These are phyloP conservation scores for Xylaria intraflava DNA, from an alignment of 495 filamentous ascomycete species.

Conservation along the genomic window DNA sequence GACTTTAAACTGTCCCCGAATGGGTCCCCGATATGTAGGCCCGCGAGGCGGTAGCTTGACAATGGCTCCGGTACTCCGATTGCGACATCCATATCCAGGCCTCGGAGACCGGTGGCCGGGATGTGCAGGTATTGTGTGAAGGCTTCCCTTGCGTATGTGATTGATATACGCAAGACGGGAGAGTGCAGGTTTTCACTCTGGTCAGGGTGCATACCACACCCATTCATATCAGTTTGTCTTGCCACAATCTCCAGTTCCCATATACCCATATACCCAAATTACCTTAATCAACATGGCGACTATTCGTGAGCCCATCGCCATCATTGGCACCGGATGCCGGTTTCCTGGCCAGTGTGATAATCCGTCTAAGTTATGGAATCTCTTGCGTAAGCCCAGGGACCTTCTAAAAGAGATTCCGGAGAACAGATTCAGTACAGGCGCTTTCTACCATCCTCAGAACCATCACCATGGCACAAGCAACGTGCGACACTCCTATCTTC, in stretches of 20 bases:
- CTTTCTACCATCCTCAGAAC: neutral
- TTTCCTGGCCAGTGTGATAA: slow-evolving; percentile 38
- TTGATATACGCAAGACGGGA: neutral
- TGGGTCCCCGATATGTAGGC: neutral
- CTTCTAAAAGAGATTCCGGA: neutral
- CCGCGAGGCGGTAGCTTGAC: neutral
- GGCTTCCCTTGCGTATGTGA: neutral
- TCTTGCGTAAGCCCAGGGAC: neutral
- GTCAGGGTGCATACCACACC: no score
- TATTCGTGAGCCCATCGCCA: slow-evolving; percentile 25
- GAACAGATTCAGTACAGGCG: neutral
- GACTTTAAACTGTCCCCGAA: neutral
- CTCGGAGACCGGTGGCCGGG: neutral
- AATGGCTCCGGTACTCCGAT: slow-evolving; percentile 3
- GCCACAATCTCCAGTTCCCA: neutral
- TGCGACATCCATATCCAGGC: neutral
- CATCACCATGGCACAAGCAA: slow-evolving; percentile 11
- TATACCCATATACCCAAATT: neutral
- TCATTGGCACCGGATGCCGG: slow-evolving; percentile 43
- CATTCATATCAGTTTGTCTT: neutral
- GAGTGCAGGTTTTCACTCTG: neutral
- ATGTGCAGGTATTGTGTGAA: neutral
- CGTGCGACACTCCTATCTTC: slow-evolving; percentile 29
- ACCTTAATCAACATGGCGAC: neutral
- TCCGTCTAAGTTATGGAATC: slow-evolving; percentile 35